phyloP scores from a whole-genome alignment of 495 filamentous ascomycete species.

The Hypoxylon subgilvum region DNA sequence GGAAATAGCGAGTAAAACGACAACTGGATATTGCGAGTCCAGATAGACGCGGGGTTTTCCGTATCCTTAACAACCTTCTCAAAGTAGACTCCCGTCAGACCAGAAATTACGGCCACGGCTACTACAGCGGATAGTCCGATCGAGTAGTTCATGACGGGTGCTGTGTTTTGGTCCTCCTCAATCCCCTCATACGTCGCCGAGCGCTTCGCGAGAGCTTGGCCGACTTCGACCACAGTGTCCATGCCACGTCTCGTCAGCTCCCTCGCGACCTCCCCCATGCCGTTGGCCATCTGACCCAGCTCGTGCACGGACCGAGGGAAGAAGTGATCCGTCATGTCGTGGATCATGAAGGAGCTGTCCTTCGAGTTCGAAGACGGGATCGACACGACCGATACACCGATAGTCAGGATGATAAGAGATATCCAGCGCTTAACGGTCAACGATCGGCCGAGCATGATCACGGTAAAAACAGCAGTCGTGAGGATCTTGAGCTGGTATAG shows the following conservation, averaged over 20 bases:
- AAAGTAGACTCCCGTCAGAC: constrained; percentile 87
- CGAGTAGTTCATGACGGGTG: constrained; percentile 72
- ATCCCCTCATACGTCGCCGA: constrained; percentile 97
- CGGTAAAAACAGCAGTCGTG: constrained; percentile 86
- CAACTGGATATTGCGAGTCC: constrained; percentile 93
- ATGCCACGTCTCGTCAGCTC: constrained; percentile 57
- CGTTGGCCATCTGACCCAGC: constrained; percentile 56
- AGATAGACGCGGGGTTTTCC: constrained; percentile 70
- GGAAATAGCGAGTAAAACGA: constrained; percentile 91
- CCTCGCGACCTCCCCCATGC: constrained; percentile 51
- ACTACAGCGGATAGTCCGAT: constrained; percentile 81
- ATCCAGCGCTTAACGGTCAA: constrained; percentile 77
- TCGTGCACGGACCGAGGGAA: constrained; percentile 76
- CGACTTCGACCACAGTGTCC: constrained; percentile 50
- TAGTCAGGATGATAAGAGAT: constrained; percentile 76
- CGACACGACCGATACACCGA: constrained; percentile 87
- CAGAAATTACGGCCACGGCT: constrained; percentile 76
- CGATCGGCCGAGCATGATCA: constrained; percentile 72
- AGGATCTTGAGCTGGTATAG: constrained; percentile 93
- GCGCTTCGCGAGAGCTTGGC: constrained; percentile 61
- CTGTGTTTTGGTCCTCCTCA: constrained; percentile 72
- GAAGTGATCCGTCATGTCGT: constrained; percentile 65
- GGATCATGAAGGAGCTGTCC: constrained; percentile 53
- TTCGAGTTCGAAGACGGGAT: constrained; percentile 65
- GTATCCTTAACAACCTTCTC: constrained; percentile 93